Base-by-base conservation (phyloP, 306 rosid genomes). In the Inga oerstediana region DNA sequence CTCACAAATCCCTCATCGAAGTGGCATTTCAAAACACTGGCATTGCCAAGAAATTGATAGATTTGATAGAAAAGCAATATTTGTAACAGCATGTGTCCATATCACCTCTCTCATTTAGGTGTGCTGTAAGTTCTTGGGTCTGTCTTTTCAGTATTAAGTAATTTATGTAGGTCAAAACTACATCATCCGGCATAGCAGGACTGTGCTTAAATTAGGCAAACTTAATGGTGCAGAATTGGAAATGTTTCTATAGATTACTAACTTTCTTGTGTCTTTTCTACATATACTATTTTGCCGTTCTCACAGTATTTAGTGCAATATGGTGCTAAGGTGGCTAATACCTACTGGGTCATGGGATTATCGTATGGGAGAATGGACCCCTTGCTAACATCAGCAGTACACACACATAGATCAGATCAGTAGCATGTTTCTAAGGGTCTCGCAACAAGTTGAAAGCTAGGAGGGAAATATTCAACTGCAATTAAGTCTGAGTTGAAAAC, bases 401-500 rank as follows among this genome's bases (percentile, higher is more conserved):
- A 7, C 64, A 1, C 64, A 20, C 24, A 5, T 1, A 2, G 3
- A 9, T 39, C 30, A 9, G 30, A 69, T 39, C 74, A 12, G 51
- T 46, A 41, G 75, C 54, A 43, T 71, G 34, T 41, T 43, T 70
- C 52, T 43, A 27, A 43, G 7, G 46, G 27, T 37, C 49, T 69
- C 9, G 27, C 27, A 17, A 2, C 73, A 35, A 68, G 41, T 68
- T 68, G 73, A 15, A 68, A 37, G 17, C 48, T 37, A 9, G 74
- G 48, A 69, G 49, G 49, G 27, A 69, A 68, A 68, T 46, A 46
- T 46, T 46, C 51, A 46, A 41, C 74, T 41, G 74, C 75, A 70
- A 10, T n/a, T 19, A 19, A 37, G 30, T 19, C 49, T 8, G 43
- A 35, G 27, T 37, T 8, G 24, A 68, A 37, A 68, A 37, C 46